Evolutionary conservation across 352 stramenopile species (phyloP).

Genomic region (Pseudoperonospora humuli): DNA sequence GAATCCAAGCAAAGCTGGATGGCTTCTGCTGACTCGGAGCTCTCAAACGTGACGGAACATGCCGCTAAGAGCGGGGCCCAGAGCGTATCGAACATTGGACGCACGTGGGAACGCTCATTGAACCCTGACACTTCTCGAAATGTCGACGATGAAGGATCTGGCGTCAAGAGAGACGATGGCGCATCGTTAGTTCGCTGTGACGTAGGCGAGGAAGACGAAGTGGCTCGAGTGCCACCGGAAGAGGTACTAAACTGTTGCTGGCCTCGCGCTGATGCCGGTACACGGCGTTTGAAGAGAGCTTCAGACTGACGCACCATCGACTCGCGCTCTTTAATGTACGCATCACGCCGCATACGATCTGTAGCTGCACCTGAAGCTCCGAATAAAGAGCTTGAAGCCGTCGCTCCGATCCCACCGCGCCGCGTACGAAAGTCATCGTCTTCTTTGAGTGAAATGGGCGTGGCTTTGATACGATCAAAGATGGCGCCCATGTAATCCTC

Average conservation of each 20-base stretch:
- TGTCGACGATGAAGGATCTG: slow-evolving; percentile 22
- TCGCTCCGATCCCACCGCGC: slow-evolving; percentile 21
- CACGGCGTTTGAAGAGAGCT: slow-evolving; percentile 63
- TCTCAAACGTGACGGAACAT: slow-evolving; percentile 96
- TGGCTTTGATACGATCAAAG: slow-evolving; percentile 94
- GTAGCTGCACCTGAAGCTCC: slow-evolving; percentile 44
- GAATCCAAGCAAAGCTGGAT: slow-evolving; percentile 93
- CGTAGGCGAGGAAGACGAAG: slow-evolving; percentile 1
- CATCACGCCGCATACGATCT: slow-evolving; percentile 66
- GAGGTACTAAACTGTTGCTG: slow-evolving; percentile 16
- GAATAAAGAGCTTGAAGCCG: slow-evolving; percentile 46
- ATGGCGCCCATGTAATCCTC: slow-evolving; percentile 91
- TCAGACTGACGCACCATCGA: slow-evolving; percentile 77
- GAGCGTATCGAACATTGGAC: slow-evolving; percentile 98
- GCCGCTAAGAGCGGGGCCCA: slow-evolving; percentile 96
- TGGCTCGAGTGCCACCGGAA: slow-evolving; percentile 10
- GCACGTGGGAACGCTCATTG: slow-evolving; percentile 70
- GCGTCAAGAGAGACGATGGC: slow-evolving; percentile 11
- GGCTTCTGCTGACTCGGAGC: slow-evolving; percentile 85
- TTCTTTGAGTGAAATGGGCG: slow-evolving; percentile 95
- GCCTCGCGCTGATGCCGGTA: slow-evolving; percentile 21
- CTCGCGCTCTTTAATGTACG: slow-evolving; percentile 79
- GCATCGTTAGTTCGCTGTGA: slow-evolving; percentile 12
- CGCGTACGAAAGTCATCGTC: slow-evolving; percentile 80
- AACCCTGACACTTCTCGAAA: slow-evolving; percentile 66